Conservation (phyloP, 306 rosid genomes). For the Trichosanthes truncata region DNA sequence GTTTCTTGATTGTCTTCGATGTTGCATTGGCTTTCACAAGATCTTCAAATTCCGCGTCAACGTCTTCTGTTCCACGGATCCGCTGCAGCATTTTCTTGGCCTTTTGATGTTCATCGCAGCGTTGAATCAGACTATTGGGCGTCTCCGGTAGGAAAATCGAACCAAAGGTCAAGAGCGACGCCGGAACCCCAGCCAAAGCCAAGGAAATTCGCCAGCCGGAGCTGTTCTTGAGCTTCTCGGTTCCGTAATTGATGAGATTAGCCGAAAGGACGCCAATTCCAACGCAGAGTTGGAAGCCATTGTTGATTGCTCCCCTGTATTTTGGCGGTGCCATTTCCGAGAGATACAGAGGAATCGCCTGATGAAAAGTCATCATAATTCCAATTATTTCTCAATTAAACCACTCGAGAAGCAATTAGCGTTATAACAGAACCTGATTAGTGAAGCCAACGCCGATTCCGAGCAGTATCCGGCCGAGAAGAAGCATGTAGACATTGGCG, state of each 20-base stretch:
- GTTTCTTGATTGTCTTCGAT: slow-evolving; percentile 13
- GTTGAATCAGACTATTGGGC: slow-evolving; percentile 68
- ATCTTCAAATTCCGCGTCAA: slow-evolving; percentile 36
- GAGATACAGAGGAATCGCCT: slow-evolving; percentile 73
- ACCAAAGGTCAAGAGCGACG: slow-evolving; percentile 48
- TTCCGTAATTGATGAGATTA: slow-evolving; percentile 56
- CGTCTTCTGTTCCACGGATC: slow-evolving; percentile 33
- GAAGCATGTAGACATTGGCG: slow-evolving; percentile 52
- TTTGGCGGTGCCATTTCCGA: slow-evolving; percentile 69
- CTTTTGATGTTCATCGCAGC: slow-evolving; percentile 23
- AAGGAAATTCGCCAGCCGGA: slow-evolving; percentile 69
- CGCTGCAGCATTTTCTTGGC: slow-evolving; percentile 44
- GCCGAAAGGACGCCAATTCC: slow-evolving; percentile 64
- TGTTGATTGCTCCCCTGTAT: slow-evolving; percentile 63
- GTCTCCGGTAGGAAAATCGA: slow-evolving; percentile 78
- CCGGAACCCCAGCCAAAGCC: slow-evolving; percentile 63
- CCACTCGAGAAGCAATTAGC: not conserved
- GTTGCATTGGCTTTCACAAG: slow-evolving; percentile 23
- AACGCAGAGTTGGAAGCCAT: slow-evolving; percentile 70
- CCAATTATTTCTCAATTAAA: not conserved
- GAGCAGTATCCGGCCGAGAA: slow-evolving; percentile 58
- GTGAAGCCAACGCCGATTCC: slow-evolving; percentile 79
- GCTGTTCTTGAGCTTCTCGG: slow-evolving; percentile 44
- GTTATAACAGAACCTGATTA: slow-evolving; percentile 39
- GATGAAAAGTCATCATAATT: not conserved